Conservation (phyloP, 257 asterid genomes). For the Nicotiana tabacum region DNA sequence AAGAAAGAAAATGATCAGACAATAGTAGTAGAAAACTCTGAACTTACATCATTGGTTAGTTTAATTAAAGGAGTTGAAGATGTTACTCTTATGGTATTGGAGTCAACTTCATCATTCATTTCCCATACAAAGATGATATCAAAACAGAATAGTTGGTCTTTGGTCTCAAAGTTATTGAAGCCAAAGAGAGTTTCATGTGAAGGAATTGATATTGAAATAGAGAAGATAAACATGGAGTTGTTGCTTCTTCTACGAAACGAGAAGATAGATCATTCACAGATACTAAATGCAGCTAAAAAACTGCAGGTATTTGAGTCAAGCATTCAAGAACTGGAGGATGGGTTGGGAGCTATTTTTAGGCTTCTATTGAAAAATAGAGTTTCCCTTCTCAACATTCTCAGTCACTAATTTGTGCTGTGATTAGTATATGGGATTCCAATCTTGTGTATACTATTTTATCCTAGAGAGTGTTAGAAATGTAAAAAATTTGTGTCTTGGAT, state of each 20-base stretch:
- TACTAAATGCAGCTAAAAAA: neutral
- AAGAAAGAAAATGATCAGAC: slow-evolving; percentile 2
- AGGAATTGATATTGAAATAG: neutral
- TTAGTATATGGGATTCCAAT: neutral
- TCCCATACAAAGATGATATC: slow-evolving; percentile 15
- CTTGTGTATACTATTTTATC: neutral
- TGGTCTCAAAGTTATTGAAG: slow-evolving; percentile 27
- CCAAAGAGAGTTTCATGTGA: neutral
- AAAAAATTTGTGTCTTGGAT: too few relatives aligned
- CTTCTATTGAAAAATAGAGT: slow-evolving; percentile 14
- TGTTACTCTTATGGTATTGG: slow-evolving; percentile 8
- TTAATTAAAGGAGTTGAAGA: slow-evolving; percentile 24
- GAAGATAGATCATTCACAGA: neutral
- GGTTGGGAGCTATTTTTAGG: slow-evolving; percentile 12
- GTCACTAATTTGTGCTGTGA: slow-evolving; percentile 12
- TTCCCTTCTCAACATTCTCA: slow-evolving; percentile 27
- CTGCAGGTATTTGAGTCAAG: slow-evolving; percentile 4
- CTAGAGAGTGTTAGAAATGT: neutral
- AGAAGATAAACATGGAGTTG: neutral
- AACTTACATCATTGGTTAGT: neutral
- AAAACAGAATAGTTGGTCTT: slow-evolving; percentile 18
- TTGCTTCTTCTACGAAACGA: neutral
- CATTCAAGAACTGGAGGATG: slow-evolving; percentile 15
- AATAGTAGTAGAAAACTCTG: neutral
- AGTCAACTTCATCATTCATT: slow-evolving; percentile 8